Percentiles rank a stretch among this genome's conserved stretches.
phyloP scores from a whole-genome alignment of 129 eudicot genomes.

The Rutidosis leptorrhynchoides region DNA sequence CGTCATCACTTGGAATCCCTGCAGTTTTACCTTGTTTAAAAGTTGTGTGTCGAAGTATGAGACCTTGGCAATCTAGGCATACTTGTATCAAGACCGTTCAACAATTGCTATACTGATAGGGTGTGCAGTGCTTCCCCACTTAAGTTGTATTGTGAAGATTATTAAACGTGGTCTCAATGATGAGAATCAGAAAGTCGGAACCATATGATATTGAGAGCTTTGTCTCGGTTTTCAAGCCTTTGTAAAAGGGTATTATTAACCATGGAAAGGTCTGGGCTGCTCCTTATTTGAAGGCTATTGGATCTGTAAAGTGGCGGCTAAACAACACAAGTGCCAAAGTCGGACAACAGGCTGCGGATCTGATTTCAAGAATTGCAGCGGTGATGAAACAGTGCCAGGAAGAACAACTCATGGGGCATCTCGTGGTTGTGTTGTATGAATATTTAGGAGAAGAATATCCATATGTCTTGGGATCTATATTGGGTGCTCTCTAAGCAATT shows the following conservation, averaged over 20 bases:
- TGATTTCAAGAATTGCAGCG: too few species aligned
- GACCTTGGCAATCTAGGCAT: slow-evolving; percentile 98
- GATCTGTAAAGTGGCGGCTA: slow-evolving; percentile 91
- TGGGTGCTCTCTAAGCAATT: too few species aligned
- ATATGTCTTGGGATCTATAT: too few species aligned
- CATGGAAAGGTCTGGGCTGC: slow-evolving; percentile 95
- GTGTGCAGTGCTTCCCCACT: slow-evolving; percentile 93
- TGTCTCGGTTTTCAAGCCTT: slow-evolving; percentile 86
- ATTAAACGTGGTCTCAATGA: slow-evolving; percentile 92
- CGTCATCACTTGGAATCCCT: slow-evolving; percentile 96
- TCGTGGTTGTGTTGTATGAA: too few species aligned
- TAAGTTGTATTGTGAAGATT: slow-evolving; percentile 88
- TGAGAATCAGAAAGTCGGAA: slow-evolving; percentile 91
- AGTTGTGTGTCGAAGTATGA: slow-evolving; percentile 95
- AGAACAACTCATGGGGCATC: too few species aligned
- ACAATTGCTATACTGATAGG: slow-evolving; percentile 88
- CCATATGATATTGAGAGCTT: slow-evolving; percentile 95
- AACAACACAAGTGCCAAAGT: slow-evolving; percentile 90
- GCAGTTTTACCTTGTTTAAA: slow-evolving; percentile 80
- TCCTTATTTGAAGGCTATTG: slow-evolving; percentile 89
- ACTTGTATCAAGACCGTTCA: slow-evolving; percentile 93
- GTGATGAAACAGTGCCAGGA: too few species aligned
- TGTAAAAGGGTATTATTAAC: slow-evolving; percentile 94
- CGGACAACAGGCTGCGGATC: too few species aligned
- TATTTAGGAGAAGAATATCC: too few species aligned